phyloP scores from a whole-genome alignment of 2,329 filamentous ascomycete genomes.

The Colletotrichum sp. region DNA sequence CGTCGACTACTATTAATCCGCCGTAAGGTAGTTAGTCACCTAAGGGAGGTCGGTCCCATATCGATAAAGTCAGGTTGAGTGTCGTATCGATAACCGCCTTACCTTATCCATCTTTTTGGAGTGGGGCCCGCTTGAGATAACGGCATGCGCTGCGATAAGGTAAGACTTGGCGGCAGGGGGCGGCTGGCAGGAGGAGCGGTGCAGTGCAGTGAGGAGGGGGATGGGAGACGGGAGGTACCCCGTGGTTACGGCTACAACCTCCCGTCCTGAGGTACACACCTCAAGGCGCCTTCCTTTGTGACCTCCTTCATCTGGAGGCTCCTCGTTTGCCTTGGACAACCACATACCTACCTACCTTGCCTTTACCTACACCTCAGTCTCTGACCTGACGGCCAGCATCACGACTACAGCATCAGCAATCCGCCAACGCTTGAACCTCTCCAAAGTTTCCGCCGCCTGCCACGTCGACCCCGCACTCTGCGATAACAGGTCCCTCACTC shows the following conservation, averaged over 20 bases:
- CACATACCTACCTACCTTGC: not conserved
- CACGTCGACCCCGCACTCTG: slow-evolving; percentile 2
- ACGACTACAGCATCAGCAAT: not conserved
- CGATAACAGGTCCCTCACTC: not conserved
- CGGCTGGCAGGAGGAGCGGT: not conserved
- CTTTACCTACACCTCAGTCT: not conserved
- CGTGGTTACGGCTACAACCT: not conserved
- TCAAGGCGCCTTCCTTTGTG: not conserved
- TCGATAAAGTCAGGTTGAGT: not conserved
- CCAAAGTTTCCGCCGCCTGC: not conserved
- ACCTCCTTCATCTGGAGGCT: not conserved
- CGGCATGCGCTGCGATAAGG: slow-evolving; percentile 13
- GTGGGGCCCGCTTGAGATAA: not conserved
- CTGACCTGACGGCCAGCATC: not conserved
- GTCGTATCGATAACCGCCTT: not conserved
- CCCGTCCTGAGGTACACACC: not conserved
- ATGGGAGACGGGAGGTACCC: not conserved
- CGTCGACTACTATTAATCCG: not conserved
- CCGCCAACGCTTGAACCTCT: not conserved
- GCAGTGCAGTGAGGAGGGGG: not conserved
- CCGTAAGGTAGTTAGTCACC: not conserved
- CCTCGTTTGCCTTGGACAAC: not conserved
- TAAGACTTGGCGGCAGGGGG: slow-evolving; percentile 7
- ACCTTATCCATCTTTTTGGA: not conserved
- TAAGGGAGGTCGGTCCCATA: not conserved